Conservation (phyloP, 495 filamentous ascomycete genomes). For the Podospora tetraspora region DNA sequence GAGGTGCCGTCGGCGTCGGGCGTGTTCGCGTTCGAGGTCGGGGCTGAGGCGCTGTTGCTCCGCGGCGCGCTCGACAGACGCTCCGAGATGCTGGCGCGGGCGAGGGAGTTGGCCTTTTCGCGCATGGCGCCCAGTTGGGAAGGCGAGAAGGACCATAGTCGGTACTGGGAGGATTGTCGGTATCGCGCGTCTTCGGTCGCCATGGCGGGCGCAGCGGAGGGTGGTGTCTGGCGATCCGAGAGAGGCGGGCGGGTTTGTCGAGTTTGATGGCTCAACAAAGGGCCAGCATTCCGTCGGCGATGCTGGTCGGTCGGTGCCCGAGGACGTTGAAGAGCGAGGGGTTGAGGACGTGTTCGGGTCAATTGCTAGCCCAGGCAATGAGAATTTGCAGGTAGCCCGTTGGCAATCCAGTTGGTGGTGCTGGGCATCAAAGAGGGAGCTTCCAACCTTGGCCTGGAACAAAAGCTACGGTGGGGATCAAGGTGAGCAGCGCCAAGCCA, state of each 20-base stretch:
- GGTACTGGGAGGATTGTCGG: conserved; percentile 83
- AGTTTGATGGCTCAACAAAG: background rate
- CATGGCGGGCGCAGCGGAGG: conserved; percentile 25
- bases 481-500: background rate
- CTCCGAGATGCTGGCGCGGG: conserved; percentile 61
- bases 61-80: conserved; percentile 22
- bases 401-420: background rate
- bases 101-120: conserved; percentile 66
- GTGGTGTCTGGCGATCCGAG: background rate
- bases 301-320: background rate
- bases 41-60: conserved; percentile 26
- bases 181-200: conserved; percentile 81
- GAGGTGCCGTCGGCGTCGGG: conserved; percentile 33
- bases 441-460: background rate
- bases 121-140: conserved; percentile 63
- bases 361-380: background rate
- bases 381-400: background rate
- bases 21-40: conserved; percentile 31
- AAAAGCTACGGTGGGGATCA: background rate
- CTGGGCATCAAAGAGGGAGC: background rate
- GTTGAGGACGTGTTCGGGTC: background rate
- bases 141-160: conserved; percentile 88
- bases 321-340: background rate
- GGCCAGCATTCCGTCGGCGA: background rate
- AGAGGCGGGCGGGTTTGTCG: background rate